These are phyloP conservation scores for Russula vinacea DNA, from an alignment of 768 basidiomycete species.

Conservation along the genomic window DNA sequence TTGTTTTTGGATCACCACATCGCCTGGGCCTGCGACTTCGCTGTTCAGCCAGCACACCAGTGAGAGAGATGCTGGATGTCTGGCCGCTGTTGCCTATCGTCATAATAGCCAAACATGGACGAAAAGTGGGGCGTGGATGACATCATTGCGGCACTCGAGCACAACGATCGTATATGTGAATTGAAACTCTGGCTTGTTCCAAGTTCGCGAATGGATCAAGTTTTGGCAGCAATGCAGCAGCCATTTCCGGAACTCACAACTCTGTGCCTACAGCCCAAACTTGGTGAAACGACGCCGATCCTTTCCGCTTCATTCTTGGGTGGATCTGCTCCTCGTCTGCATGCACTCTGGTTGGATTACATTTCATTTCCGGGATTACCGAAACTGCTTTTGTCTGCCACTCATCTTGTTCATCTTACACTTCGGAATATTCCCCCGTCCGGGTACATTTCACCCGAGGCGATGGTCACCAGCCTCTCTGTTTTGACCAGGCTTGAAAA, in stretches of 20 bases:
- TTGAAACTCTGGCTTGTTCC: not conserved
- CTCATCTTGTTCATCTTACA: not conserved
- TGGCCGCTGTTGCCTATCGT: not conserved
- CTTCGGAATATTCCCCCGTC: not conserved
- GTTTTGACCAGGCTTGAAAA: not conserved
- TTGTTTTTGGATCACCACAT: not conserved
- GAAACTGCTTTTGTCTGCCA: not conserved
- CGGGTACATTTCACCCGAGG: not conserved
- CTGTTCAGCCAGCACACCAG: no score
- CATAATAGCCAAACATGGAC: not conserved
- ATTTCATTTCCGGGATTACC: not conserved
- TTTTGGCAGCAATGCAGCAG: not conserved
- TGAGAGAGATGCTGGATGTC: no score
- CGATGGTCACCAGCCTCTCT: not conserved
- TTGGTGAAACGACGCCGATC: not conserved
- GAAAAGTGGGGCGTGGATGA: not conserved
- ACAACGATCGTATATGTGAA: not conserved
- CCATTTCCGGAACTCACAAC: not conserved
- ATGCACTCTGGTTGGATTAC: not conserved
- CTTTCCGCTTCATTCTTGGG: not conserved
- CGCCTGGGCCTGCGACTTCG: no score
- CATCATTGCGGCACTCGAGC: not conserved
- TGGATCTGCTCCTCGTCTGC: not conserved
- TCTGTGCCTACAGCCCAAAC: no score
- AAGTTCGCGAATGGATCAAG: not conserved